Conservation (phyloP, 306 rosid genomes). For the Dalbergia cultrata region DNA sequence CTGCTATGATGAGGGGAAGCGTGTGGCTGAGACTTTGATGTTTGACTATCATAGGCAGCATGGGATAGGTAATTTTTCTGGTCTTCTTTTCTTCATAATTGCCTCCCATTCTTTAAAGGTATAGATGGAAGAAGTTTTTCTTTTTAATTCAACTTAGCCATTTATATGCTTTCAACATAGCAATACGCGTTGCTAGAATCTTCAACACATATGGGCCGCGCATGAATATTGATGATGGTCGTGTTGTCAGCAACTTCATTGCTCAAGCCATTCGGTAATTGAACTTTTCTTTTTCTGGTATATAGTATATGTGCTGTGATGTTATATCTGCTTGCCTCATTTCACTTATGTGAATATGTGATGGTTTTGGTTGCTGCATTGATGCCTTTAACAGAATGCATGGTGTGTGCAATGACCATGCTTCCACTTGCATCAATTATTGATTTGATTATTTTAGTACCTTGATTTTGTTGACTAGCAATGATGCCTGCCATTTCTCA, state of each 20-base stretch:
- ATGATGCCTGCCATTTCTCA: background rate
- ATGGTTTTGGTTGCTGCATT: background rate
- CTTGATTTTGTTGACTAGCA: constrained; percentile 24
- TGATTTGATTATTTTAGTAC: constrained; percentile 1
- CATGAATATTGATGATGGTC: constrained; percentile 98
- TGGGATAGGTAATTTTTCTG: constrained; percentile 68
- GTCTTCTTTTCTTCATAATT: constrained; percentile 20
- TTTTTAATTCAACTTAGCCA: constrained; percentile 6
- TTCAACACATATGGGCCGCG: constrained; percentile 99
- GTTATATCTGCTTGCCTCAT: constrained; percentile 31
- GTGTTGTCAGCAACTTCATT: constrained; percentile 97
- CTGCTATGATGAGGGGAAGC: constrained; percentile 98
- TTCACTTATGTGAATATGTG: background rate
- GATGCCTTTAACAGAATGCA: background rate
- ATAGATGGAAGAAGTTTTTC: constrained; percentile 5
- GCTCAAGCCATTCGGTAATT: constrained; percentile 96
- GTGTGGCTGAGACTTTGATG: constrained; percentile 99
- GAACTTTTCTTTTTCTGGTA: background rate
- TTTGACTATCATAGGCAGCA: constrained; percentile 99
- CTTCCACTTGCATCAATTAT: background rate
- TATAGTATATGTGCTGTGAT: background rate
- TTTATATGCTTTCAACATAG: constrained; percentile 50
- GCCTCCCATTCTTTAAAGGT: constrained; percentile 26
- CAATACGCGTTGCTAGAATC: constrained; percentile 94
- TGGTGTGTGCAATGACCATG: background rate